Conservation (phyloP, 371 early-diverging fungal species). For the Gilbertella persicaria region DNA sequence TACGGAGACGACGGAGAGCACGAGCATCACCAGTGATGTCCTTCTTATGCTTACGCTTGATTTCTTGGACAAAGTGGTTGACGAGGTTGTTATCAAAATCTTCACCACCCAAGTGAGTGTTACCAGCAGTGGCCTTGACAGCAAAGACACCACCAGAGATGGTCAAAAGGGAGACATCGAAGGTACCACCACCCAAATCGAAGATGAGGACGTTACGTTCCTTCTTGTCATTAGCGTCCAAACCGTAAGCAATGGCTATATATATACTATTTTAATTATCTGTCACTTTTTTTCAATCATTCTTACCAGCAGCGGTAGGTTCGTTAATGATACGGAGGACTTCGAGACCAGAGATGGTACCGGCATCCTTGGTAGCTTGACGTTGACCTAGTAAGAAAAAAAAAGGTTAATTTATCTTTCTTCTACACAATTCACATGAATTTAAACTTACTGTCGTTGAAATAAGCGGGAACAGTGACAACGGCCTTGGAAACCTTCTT, state of each 20-base stretch:
- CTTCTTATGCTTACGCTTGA: constrained; percentile 82
- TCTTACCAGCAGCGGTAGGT: constrained; percentile 81
- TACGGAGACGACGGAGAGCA: constrained; percentile 89
- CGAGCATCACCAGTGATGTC: constrained; percentile 81
- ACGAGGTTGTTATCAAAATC: constrained; percentile 93
- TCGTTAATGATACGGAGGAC: constrained; percentile 90
- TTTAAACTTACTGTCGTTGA: constrained; percentile 47
- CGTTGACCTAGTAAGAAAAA: constrained; percentile 79
- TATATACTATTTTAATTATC: neutral
- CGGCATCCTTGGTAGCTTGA: constrained; percentile 84
- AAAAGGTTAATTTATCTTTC: constrained; percentile 18
- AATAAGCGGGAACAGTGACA: constrained; percentile 92
- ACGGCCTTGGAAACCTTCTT: constrained; percentile 84
- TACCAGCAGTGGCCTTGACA: constrained; percentile 92
- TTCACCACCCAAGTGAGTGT: constrained; percentile 96
- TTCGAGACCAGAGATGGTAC: constrained; percentile 74
- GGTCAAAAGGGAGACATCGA: constrained; percentile 79
- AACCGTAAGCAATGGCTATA: constrained; percentile 88
- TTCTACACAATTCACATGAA: too few relatives aligned
- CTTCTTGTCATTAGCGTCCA: constrained; percentile 70
- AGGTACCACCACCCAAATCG: constrained; percentile 95
- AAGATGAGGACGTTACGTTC: constrained; percentile 88
- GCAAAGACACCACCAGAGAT: constrained; percentile 89
- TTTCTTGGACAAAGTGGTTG: constrained; percentile 75
- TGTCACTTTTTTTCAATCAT: neutral